phyloP scores from a whole-genome alignment of 2,329 filamentous ascomycete species.

The Oidium heveae region DNA sequence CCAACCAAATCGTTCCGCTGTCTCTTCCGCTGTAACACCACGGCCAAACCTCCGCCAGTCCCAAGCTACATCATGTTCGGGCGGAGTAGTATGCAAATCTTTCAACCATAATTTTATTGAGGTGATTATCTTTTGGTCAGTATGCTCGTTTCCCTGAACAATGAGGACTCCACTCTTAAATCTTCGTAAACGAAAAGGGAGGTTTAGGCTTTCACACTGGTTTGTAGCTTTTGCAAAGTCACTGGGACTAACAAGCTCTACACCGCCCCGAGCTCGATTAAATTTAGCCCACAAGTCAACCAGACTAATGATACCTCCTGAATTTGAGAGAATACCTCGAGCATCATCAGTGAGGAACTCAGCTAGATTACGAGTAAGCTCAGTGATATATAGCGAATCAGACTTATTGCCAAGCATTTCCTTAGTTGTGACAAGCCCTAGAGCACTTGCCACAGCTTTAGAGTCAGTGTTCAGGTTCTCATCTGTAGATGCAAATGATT shows the following conservation, averaged over 20 bases:
- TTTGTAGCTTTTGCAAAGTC: slow-evolving; percentile 80
- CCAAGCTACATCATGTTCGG: slow-evolving; percentile 41
- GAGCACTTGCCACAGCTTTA: slow-evolving; percentile 47
- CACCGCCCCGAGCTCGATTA: slow-evolving; percentile 75
- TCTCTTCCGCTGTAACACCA: slow-evolving; percentile 73
- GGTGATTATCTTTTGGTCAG: slow-evolving; percentile 69
- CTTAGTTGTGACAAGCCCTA: slow-evolving; percentile 81
- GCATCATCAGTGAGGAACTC: slow-evolving; percentile 76
- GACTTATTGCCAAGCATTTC: slow-evolving; percentile 60
- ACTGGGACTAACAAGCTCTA: slow-evolving; percentile 74
- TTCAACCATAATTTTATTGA: slow-evolving; percentile 54
- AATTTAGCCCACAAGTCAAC: slow-evolving; percentile 89
- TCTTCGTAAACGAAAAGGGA: slow-evolving; percentile 64
- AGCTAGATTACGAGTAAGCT: slow-evolving; percentile 60
- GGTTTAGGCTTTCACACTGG: slow-evolving; percentile 65
- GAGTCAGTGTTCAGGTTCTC: slow-evolving; percentile 39
- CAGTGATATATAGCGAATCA: slow-evolving; percentile 71
- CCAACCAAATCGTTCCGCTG: slow-evolving; percentile 80
- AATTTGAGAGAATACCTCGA: slow-evolving; percentile 48
- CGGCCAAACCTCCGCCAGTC: slow-evolving; percentile 56
- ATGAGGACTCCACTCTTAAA: slow-evolving; percentile 92
- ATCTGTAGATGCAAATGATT: slow-evolving; percentile 45
- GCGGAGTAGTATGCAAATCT: slow-evolving; percentile 41
- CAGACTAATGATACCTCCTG: slow-evolving; percentile 70
- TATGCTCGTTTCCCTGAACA: slow-evolving; percentile 68